Evolutionary conservation across 176 grass and related monocot species (phyloP).

Genomic region (Chrysopogon serrulatus): DNA sequence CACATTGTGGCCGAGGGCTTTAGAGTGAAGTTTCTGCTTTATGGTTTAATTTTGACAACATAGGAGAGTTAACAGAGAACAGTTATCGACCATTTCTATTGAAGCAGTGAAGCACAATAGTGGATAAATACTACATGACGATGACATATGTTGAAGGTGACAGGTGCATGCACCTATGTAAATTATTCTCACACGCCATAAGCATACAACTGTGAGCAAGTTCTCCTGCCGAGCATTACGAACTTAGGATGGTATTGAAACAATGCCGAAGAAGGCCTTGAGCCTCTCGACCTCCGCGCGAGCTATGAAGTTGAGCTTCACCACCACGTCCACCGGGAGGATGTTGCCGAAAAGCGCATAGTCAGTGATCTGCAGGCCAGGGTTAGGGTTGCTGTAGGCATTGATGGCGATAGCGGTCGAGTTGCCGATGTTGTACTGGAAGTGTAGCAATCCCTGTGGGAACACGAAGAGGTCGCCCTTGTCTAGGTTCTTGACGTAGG

Average conservation of each 20-base stretch:
- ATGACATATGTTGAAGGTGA: no score
- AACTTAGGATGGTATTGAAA: no score
- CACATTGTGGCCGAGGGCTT: no score
- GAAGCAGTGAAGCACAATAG: no score
- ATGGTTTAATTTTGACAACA: no score
- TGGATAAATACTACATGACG: no score
- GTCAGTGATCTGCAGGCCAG: slow-evolving; percentile 43
- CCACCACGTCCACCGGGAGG: slow-evolving; percentile 15
- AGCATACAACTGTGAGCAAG: no score
- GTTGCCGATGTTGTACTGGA: slow-evolving; percentile 43
- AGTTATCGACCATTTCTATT: no score
- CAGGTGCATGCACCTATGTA: background rate
- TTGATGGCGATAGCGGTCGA: slow-evolving; percentile 14
- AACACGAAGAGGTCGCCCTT: slow-evolving; percentile 44
- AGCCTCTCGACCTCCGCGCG: slow-evolving; percentile 30
- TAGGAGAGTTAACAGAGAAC: no score
- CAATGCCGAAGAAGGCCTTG: slow-evolving; percentile 47
- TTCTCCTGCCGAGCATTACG: no score
- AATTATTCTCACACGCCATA: background rate
- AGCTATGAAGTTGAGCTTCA: background rate
- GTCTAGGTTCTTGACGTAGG: slow-evolving; percentile 19
- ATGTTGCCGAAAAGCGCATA: slow-evolving; percentile 46
- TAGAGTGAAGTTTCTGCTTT: no score
- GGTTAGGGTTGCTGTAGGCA: slow-evolving; percentile 38
- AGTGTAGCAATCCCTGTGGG: slow-evolving; percentile 59